Evolutionary conservation across 2,329 filamentous ascomycete genomes (phyloP), one percentile per base, ranked within the genome.

Genomic region (Fusarium floridanum): DNA sequence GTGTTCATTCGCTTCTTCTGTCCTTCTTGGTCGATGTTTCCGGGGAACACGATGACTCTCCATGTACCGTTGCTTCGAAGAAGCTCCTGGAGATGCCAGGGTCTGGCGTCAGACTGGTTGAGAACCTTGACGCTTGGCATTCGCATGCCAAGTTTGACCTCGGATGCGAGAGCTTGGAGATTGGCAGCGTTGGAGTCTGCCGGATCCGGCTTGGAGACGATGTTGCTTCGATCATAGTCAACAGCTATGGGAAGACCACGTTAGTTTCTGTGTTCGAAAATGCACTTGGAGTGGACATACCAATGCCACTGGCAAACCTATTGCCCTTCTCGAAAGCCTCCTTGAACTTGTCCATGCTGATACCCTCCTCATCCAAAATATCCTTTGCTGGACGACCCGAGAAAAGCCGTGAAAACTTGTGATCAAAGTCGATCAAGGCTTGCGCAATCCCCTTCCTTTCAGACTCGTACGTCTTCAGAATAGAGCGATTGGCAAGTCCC

Each of bases 261-360:
- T 72, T 20, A 72, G 70, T 16, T 20, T 16, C 10, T 17, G 57
- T 14, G 6, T 27, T 8, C 11, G 45, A 27, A 16, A 5, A 12
- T 29, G n/a, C 7, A 4, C 8, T 0, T n/a, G 14, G 12, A 3
- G 12, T 6, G 7, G 3, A 36, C 36, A 14, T 69, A 66, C 72
- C 70, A 24, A 71, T 63, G 6, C 71, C 73, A 22, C 71, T 75
- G 8, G 73, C 69, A 36, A 75, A 75, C 86, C 22, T 82, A 0
- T 91, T 22, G 89, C 87, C 80, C 91, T 92, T 78, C 24, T 87
- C 78, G 73, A 92, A 92, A 1, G 87, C 87, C 0, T 87, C 81
- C 75, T 91, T 90, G 83, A 93, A 92, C 41, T 88, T 88, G 0
- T 87, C 85, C 87, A 92, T 89, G 71, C 84, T 89, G 66, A 92